These are phyloP conservation scores for Colletotrichum tofieldiae DNA, from an alignment of 2,329 filamentous ascomycete genomes.

Conservation along the genomic window DNA sequence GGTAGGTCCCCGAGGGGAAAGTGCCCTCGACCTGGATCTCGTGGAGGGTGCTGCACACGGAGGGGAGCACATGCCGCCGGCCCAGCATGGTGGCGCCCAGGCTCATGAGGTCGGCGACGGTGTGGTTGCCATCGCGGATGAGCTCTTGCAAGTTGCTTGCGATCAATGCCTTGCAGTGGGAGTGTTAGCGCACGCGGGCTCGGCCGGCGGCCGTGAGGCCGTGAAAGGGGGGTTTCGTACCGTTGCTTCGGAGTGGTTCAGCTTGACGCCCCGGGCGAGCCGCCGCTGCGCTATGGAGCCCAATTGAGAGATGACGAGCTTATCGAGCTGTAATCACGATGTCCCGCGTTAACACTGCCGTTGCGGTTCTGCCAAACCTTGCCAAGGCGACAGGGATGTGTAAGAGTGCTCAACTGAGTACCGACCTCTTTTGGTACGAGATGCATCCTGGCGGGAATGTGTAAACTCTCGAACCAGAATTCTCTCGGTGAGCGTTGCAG, in stretches of 20 bases:
- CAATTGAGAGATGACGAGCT: constrained; percentile 92
- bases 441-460: constrained; percentile 57
- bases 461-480: constrained; percentile 9
- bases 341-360: constrained; percentile 41
- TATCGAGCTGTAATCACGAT: constrained; percentile 80
- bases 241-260: constrained; percentile 92
- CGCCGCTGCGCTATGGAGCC: constrained; percentile 90
- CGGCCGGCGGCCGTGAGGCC: background rate
- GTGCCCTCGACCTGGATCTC: constrained; percentile 96
- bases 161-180: constrained; percentile 76
- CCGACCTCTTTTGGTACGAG: constrained; percentile 65
- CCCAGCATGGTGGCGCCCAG: constrained; percentile 94
- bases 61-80: constrained; percentile 89
- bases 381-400: constrained; percentile 40
- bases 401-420: constrained; percentile 41
- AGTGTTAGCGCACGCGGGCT: constrained; percentile 31
- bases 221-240: constrained; percentile 61
- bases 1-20: constrained; percentile 90
- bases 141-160: constrained; percentile 94
- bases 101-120: constrained; percentile 92
- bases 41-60: constrained; percentile 82
- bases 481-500: background rate
- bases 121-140: constrained; percentile 95
- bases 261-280: constrained; percentile 86
- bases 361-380: constrained; percentile 14